phyloP scores from a whole-genome alignment of 148 eudicot species.

The Camellia lanceoleosa region DNA sequence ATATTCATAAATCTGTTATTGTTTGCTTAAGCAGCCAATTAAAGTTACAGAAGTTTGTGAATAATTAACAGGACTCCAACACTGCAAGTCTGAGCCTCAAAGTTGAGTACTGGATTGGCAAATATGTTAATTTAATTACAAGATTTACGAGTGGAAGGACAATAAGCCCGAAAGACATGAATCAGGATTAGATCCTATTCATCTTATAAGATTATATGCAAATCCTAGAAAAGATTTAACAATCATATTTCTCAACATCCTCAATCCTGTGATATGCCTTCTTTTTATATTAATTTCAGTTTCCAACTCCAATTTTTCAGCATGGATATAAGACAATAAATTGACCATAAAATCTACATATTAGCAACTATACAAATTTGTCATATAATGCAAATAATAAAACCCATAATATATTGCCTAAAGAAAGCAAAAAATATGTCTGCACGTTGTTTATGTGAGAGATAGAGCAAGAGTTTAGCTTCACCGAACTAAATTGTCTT shows the following conservation, averaged over 20 bases:
- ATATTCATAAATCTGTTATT: background rate
- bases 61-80: background rate
- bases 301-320: background rate
- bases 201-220: background rate
- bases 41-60: background rate
- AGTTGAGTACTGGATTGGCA: background rate
- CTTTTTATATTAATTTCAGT: background rate
- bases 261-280: background rate
- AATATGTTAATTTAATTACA: too few relatives aligned
- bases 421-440: background rate
- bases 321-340: background rate
- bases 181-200: background rate
- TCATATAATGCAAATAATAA: background rate
- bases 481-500: background rate
- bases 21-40: background rate
- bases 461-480: background rate
- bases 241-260: background rate
- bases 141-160: background rate
- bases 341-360: background rate
- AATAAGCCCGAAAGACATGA: background rate
- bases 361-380: background rate
- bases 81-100: background rate
- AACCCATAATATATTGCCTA: background rate
- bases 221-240: background rate
- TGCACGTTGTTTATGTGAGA: background rate